A percentile compares a stretch with the other conserved stretches of the same genome.
Evolutionary conservation across 257 asterid species (phyloP).

Genomic region (Nicotiana paniculata): DNA sequence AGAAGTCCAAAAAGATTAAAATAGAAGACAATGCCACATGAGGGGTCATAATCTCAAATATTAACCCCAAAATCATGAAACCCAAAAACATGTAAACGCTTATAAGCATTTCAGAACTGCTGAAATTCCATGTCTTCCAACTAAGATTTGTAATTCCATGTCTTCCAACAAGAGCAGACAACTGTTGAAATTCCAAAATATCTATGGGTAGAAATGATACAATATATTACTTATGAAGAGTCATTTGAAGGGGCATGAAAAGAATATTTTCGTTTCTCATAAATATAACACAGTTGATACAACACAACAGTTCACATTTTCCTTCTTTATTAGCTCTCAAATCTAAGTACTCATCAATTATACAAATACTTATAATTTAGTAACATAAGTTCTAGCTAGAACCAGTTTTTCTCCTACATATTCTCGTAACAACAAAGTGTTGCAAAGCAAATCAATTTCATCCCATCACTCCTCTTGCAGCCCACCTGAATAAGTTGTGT

Average conservation of each 20-base stretch:
- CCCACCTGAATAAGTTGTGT: constrained; percentile 68
- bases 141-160: too few species aligned
- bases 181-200: too few species aligned
- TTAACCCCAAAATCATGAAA: neutral
- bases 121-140: too few species aligned
- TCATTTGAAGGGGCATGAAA: too few species aligned
- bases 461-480: constrained; percentile 58
- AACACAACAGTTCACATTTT: too few species aligned
- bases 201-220: neutral
- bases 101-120: too few species aligned
- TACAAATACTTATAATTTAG: neutral
- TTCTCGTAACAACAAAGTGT: constrained; percentile 18
- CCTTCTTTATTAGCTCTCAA: neutral
- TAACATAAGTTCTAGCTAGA: neutral
- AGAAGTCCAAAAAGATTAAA: neutral
- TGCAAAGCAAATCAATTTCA: constrained; percentile 16
- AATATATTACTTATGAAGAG: too few species aligned
- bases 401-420: neutral
- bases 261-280: too few species aligned
- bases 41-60: neutral
- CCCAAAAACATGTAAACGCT: neutral
- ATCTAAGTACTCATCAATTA: neutral
- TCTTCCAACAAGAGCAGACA: too few species aligned
- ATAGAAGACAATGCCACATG: neutral
- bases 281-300: too few species aligned